phyloP scores from a whole-genome alignment of 2,329 filamentous ascomycete genomes.

The Ophiosphaerella herpotricha region DNA sequence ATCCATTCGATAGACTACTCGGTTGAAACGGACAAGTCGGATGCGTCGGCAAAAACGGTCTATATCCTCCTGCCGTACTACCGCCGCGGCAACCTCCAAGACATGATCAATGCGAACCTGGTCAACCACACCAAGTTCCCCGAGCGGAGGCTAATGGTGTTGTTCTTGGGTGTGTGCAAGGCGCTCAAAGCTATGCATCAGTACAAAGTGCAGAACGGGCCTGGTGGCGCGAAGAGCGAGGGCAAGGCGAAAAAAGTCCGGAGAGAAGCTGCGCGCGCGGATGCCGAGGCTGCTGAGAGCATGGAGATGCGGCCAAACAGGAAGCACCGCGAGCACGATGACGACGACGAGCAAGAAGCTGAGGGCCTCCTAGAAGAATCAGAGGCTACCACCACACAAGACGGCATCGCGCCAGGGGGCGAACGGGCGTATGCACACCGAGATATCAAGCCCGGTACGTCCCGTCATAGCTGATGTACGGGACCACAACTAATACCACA shows the following conservation, averaged over 20 bases:
- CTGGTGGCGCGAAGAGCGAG: conserved; percentile 55
- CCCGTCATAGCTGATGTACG: neutral
- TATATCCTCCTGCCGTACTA: conserved; percentile 98
- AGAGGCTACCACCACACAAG: conserved; percentile 70
- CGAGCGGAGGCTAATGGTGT: conserved; percentile 81
- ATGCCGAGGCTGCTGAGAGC: conserved; percentile 52
- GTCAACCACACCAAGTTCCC: conserved; percentile 93
- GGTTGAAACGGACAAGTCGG: conserved; percentile 72
- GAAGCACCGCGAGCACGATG: conserved; percentile 53
- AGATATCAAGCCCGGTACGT: conserved; percentile 92
- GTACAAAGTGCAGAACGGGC: conserved; percentile 69
- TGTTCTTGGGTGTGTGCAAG: conserved; percentile 90
- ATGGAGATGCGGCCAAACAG: conserved; percentile 50
- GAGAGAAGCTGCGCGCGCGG: conserved; percentile 60
- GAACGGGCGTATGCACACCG: conserved; percentile 86
- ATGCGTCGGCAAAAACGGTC: conserved; percentile 81
- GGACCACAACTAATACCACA: conserved; percentile 11
- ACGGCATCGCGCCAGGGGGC: conserved; percentile 70
- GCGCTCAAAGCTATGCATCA: conserved; percentile 90
- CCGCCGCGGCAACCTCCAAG: conserved; percentile 90
- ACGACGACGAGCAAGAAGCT: conserved; percentile 75
- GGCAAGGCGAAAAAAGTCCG: conserved; percentile 61
- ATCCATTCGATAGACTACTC: conserved; percentile 84
- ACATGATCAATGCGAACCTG: conserved; percentile 97
- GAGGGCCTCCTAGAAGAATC: conserved; percentile 82